These are phyloP conservation scores for Wallacemonas rigidus DNA, from an alignment of 208 protist species.

Conservation along the genomic window DNA sequence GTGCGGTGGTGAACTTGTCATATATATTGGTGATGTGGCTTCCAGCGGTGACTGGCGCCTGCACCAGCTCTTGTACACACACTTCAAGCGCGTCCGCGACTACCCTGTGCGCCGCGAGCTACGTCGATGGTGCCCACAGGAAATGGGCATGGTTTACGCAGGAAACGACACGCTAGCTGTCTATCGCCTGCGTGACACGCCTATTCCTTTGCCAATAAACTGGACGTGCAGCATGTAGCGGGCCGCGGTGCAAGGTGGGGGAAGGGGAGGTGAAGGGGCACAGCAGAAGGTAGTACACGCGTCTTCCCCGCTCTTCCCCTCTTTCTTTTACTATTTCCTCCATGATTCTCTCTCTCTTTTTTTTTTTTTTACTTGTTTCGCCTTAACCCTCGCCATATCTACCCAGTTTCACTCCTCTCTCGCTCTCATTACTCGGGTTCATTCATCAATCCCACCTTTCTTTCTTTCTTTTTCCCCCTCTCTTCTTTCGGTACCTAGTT, in stretches of 20 bases:
- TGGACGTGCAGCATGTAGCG: constrained; percentile 19
- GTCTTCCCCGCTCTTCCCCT: too few relatives aligned
- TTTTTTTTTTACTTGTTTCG: constrained; percentile 21
- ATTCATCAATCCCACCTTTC: constrained; percentile 16
- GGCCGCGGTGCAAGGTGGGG: background rate
- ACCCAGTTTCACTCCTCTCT: constrained; percentile 5
- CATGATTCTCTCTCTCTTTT: background rate
- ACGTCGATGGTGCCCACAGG: constrained; percentile 82
- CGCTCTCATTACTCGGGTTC: constrained; percentile 6
- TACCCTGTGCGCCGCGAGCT: constrained; percentile 87
- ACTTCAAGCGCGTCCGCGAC: constrained; percentile 81
- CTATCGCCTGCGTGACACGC: constrained; percentile 63
- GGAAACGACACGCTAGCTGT: constrained; percentile 91
- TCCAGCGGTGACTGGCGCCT: constrained; percentile 90
- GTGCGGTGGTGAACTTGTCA: constrained; percentile 68
- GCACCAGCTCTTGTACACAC: constrained; percentile 79
- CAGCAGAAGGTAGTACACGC: too few relatives aligned
- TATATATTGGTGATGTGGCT: constrained; percentile 88
- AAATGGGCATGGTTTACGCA: constrained; percentile 90
- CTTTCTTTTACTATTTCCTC: too few relatives aligned
- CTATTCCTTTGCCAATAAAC: constrained; percentile 28
- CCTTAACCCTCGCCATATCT: background rate
- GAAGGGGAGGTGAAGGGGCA: too few relatives aligned
- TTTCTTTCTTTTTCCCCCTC: constrained; percentile 18
- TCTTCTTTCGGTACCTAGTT: background rate